Conservation (phyloP, 345 rosid species). For the Lepidium aucheri region DNA sequence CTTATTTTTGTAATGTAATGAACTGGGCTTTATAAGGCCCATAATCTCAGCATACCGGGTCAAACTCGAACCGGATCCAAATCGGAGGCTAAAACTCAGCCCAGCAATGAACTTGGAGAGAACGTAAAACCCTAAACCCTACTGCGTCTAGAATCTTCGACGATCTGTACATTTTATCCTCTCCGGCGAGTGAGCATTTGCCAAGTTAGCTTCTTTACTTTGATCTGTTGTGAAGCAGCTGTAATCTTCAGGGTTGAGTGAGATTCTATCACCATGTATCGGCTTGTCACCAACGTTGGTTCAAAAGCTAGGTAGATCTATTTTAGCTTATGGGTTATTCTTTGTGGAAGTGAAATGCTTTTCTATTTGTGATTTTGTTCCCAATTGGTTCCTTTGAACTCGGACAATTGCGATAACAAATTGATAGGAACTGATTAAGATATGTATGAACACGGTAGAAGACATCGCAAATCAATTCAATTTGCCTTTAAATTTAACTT, state of each 20-base stretch:
- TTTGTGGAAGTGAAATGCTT: not conserved
- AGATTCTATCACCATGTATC: conserved; percentile 24
- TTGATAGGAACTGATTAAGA: not conserved
- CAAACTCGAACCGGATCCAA: conserved; percentile 1
- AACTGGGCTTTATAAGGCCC: conserved; percentile 26
- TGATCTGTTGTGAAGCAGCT: not conserved
- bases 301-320: conserved; percentile 29
- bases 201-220: conserved; percentile 1
- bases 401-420: not conserved
- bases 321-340: not conserved
- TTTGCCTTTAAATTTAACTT: not conserved
- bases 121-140: conserved; percentile 31
- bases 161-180: not conserved
- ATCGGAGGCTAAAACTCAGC: not conserved
- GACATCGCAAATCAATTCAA: not conserved
- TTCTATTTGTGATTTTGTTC: not conserved
- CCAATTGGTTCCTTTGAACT: not conserved
- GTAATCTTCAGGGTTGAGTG: not conserved
- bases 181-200: not conserved
- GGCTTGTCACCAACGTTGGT: conserved; percentile 23
- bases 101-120: conserved; percentile 5
- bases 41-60: not conserved
- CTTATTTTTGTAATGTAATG: not conserved
- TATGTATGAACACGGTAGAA: not conserved
- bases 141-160: conserved; percentile 12